phyloP scores from a whole-genome alignment of 208 protist genomes.

The Porcisia deanei region DNA sequence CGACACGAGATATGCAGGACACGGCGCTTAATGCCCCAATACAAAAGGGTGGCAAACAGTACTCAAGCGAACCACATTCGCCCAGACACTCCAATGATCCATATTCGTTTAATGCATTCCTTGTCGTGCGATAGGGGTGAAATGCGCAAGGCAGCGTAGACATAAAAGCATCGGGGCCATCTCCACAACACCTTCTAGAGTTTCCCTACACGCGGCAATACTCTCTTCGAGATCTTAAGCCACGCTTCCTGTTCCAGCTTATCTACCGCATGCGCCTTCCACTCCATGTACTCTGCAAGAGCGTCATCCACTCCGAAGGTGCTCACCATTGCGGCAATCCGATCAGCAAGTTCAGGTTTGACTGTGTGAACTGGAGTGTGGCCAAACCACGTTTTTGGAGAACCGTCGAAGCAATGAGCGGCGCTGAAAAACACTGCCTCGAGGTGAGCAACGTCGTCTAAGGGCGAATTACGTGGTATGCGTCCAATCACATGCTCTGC shows the following conservation, averaged over 20 bases:
- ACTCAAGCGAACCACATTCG: neutral
- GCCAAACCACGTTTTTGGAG: slow-evolving; percentile 31
- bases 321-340: slow-evolving; percentile 29
- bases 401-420: slow-evolving; percentile 14
- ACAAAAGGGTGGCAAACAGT: neutral
- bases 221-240: slow-evolving; percentile 1
- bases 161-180: neutral
- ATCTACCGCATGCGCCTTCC: slow-evolving; percentile 24
- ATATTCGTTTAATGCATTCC: neutral
- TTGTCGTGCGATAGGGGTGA: neutral
- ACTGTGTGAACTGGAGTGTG: slow-evolving; percentile 72
- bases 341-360: slow-evolving; percentile 38
- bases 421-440: slow-evolving; percentile 31
- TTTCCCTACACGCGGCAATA: neutral
- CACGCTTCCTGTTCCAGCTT: slow-evolving; percentile 27
- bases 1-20: too few relatives aligned
- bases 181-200: neutral
- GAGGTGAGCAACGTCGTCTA: slow-evolving; percentile 12
- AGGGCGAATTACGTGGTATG: slow-evolving; percentile 5
- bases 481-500: slow-evolving; percentile 31
- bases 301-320: slow-evolving; percentile 58
- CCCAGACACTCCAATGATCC: neutral
- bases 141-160: neutral
- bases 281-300: slow-evolving; percentile 54
- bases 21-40: neutral